These are phyloP conservation scores for Suhomyces chickasaworum DNA, from an alignment of 1,139 yeast genomes.

Conservation along the genomic window DNA sequence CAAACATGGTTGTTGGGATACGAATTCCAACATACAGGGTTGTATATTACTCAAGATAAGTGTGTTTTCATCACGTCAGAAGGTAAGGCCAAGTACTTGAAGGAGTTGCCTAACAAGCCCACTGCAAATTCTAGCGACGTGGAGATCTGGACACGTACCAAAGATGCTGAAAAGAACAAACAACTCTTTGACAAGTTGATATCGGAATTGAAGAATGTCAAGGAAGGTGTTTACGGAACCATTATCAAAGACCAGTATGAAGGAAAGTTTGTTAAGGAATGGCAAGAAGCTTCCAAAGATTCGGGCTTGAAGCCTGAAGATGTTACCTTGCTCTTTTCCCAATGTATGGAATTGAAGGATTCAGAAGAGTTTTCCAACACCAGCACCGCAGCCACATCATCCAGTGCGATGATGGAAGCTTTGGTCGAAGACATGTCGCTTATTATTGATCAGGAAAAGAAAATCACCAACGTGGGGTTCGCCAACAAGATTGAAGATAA, in stretches of 20 bases:
- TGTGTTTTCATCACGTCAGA: constrained; percentile 75
- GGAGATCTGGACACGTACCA: constrained; percentile 75
- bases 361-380: constrained; percentile 70
- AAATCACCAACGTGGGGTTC: constrained; percentile 70
- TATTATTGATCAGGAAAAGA: constrained; percentile 82
- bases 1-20: constrained; percentile 95
- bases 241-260: constrained; percentile 73
- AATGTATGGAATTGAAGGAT: constrained; percentile 74
- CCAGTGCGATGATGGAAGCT: constrained; percentile 77
- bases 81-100: constrained; percentile 83
- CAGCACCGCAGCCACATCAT: constrained; percentile 73
- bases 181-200: constrained; percentile 64
- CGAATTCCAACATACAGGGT: constrained; percentile 88
- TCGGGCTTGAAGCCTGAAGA: constrained; percentile 28
- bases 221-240: constrained; percentile 58
- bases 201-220: constrained; percentile 44
- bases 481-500: constrained; percentile 79
- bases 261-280: constrained; percentile 83
- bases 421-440: constrained; percentile 89
- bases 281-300: constrained; percentile 61
- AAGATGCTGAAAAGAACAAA: constrained; percentile 77
- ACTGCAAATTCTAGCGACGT: constrained; percentile 48
- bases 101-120: constrained; percentile 47
- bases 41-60: constrained; percentile 64
- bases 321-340: constrained; percentile 50